Base-by-base conservation (phyloP, 257 asterid genomes). In the Scutellaria minor region DNA sequence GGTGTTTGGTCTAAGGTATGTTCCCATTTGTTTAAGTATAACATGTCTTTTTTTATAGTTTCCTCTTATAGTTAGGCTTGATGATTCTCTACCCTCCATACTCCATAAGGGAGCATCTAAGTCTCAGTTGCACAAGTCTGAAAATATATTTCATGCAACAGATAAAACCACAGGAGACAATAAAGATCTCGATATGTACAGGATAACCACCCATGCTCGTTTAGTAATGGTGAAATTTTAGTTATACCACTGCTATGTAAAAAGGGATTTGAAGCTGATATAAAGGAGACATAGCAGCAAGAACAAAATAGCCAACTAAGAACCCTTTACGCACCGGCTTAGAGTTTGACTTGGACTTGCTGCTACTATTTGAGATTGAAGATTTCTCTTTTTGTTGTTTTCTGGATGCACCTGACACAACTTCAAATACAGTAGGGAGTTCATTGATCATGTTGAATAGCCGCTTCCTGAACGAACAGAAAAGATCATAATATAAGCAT, bases 401-500 rank as follows among this genome's bases (percentile, higher is more conserved):
- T 71, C 79, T 83, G 35, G 86, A 77, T 50, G 85, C 86, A 35
- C 94, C 96, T 39, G 90, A 80, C 77, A 90, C 94, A 54, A 89
- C 88, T 84, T 93, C 96, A 82, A 78, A 88, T 46, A 93, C 83
- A 41, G 97, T 86, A 22, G 97, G 97, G 58, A 90, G 86, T 37
- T 86, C 96, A 82, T 87, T 90, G 79, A 90, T 87, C 97, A 89
- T 82, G 85, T 75, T 73, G 85, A 90, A 93, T 20, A 93, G 96
- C 48, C 87, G 78, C 73, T 82, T 85, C 94, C 98, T 93, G 88
- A 63, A 80, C 47, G 55, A 73, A 72, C 7, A 47, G 44, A 6
- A 59, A 75, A 37, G 24, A 20, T 62, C 74, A 63, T 48, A 9
- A 66, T 6, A 46, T 6, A 9, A 68, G 62, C 54, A 66, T 40